Evolutionary conservation across 2,329 filamentous ascomycete genomes (phyloP), one percentile per base, ranked within the genome.

Genomic region (Hymenoscyphus fructigenus): DNA sequence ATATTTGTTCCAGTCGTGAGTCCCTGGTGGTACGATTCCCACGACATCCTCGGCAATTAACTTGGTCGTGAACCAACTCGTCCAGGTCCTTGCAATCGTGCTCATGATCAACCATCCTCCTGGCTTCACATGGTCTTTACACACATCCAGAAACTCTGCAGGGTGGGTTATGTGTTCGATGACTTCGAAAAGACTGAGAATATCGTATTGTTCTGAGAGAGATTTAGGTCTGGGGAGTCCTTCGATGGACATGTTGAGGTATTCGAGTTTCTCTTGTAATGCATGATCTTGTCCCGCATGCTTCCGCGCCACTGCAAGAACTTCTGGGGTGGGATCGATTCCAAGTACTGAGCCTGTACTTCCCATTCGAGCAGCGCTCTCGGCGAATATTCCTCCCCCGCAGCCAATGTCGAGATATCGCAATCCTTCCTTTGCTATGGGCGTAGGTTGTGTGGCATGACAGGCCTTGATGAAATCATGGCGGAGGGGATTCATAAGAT

Each of bases 401-500:
- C 95, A 98, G 70, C 95, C 95, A 65, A 99, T 86, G 77, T 99
- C 95, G 61, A 99, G 89, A 77, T 92, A 96, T 38, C 84, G 83
- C 3, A 92, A 81, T 20, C 81, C 82, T 9, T 74, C 68, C 65
- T 71, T 70, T 67, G 70, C 41, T 68, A 79, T 69, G 28, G 79
- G 73, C 57, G 80, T 78, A 66, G 79, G 78, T 57, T 84, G 81
- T 23, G 85, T 84, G 69, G 83, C 78, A 57, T 89, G 85, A 75
- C 94, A 97, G 68, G 81, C 79, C 26, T 83, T 83, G 77, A 97
- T 95, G 79, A 98, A 98, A 79, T 93, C 88, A 80, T 98, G 93
- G 38, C 95, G 93, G 57, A 97, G 86, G 1, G 95, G 95, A 80
- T 99, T 98, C 94, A 99, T 98, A 70, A 97, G 89, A 78, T 99